Percentiles rank a stretch among this genome's conserved stretches.
These are phyloP conservation scores for Aspergillus japonicus DNA, from an alignment of 2,329 filamentous ascomycete genomes.

Conservation along the genomic window DNA sequence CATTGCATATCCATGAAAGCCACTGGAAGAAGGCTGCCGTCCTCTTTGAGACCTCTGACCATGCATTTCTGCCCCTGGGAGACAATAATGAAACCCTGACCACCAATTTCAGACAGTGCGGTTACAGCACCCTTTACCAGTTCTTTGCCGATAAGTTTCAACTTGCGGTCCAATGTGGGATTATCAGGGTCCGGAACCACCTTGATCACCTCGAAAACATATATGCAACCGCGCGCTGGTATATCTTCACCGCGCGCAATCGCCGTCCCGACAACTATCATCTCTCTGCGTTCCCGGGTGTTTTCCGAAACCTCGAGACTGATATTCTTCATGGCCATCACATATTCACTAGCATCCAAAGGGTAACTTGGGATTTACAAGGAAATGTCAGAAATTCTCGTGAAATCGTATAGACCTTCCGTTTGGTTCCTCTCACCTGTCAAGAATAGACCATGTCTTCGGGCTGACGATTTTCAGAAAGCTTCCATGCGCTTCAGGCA, in stretches of 20 bases:
- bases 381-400: constrained; percentile 11
- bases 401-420: background rate
- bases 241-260: constrained; percentile 88
- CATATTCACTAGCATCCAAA: constrained; percentile 71
- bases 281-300: constrained; percentile 78
- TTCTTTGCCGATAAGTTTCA: constrained; percentile 85
- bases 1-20: constrained; percentile 98
- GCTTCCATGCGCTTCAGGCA: constrained; percentile 69
- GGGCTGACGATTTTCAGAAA: constrained; percentile 77
- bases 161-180: constrained; percentile 78
- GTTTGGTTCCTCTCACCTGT: constrained; percentile 50
- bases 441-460: constrained; percentile 73
- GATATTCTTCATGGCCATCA: constrained; percentile 79
- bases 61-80: constrained; percentile 97
- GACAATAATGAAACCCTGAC: constrained; percentile 81
- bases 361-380: constrained; percentile 48
- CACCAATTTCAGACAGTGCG: constrained; percentile 77
- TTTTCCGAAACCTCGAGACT: constrained; percentile 87
- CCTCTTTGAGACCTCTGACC: constrained; percentile 93
- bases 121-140: constrained; percentile 92
- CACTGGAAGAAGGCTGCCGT: constrained; percentile 85
- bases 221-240: constrained; percentile 77
- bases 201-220: constrained; percentile 86
- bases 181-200: constrained; percentile 86
- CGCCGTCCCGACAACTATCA: constrained; percentile 82